Evolutionary conservation across 225 moss, liverwort and hornwort genomes (phyloP).

Genomic region (Asterella californica): DNA sequence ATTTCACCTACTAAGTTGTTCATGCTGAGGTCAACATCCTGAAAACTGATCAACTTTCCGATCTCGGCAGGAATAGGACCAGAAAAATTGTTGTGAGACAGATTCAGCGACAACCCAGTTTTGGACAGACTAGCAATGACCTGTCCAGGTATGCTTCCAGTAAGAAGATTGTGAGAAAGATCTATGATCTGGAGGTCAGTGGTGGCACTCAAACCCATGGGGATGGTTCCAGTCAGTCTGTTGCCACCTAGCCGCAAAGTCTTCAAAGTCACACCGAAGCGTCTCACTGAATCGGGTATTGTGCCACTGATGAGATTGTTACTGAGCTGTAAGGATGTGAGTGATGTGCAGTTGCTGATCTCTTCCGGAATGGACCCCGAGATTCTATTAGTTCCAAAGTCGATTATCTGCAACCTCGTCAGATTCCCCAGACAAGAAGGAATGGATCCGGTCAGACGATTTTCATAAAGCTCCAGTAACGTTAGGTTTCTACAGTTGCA

Average conservation of each 20-base stretch:
- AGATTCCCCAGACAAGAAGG: neutral
- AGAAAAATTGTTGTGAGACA: constrained; percentile 48
- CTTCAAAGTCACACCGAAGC: constrained; percentile 26
- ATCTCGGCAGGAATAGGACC: constrained; percentile 49
- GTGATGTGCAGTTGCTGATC: neutral
- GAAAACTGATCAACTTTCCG: constrained; percentile 36
- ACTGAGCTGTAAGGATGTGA: neutral
- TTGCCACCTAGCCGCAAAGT: constrained; percentile 10
- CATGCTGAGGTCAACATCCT: constrained; percentile 47
- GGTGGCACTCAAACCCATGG: constrained; percentile 28
- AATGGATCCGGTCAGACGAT: neutral
- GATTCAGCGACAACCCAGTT: constrained; percentile 39
- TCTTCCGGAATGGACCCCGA: constrained; percentile 2
- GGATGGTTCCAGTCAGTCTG: constrained; percentile 3
- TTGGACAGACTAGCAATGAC: constrained; percentile 22
- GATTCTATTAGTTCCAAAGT: constrained; percentile 11
- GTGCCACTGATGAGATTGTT: neutral
- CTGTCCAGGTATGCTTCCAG: constrained; percentile 38
- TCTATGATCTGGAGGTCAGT: constrained; percentile 35
- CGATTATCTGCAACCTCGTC: neutral
- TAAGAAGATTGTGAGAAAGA: constrained; percentile 37
- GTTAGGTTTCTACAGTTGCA: neutral
- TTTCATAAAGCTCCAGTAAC: neutral
- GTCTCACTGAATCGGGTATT: constrained; percentile 40
- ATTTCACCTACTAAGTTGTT: constrained; percentile 35